Evolutionary conservation across 768 basidiomycete species (phyloP).

Genomic region (Lentinula detonsa): DNA sequence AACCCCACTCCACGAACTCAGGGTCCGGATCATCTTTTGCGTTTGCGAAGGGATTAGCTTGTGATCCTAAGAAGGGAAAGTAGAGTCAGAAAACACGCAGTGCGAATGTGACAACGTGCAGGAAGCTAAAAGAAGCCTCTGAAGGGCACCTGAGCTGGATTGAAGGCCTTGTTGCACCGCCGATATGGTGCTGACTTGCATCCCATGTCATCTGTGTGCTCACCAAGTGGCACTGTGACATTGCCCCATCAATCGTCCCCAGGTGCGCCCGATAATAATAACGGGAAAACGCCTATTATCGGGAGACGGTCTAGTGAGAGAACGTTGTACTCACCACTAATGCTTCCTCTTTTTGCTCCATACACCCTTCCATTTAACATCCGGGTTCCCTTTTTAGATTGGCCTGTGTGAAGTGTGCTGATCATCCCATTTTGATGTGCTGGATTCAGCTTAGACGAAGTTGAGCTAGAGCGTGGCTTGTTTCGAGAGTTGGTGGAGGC

Average conservation of each 20-base stretch:
- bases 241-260: not conserved
- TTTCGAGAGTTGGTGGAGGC: not conserved
- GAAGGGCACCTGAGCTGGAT: not conserved
- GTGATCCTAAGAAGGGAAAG: conserved; percentile 13
- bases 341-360: conserved; percentile 33
- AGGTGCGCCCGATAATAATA: not conserved
- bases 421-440: conserved; percentile 6
- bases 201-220: not conserved
- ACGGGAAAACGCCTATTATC: too few relatives aligned
- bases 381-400: conserved; percentile 35
- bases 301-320: not conserved
- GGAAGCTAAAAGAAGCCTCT: not conserved
- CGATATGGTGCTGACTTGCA: not conserved
- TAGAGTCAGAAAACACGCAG: not conserved
- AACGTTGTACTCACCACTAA: conserved; percentile 14
- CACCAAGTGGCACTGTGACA: not conserved
- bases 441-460: not conserved
- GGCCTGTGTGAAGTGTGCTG: conserved; percentile 11
- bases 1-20: conserved; percentile 92
- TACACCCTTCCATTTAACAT: conserved; percentile 89
- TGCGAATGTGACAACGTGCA: not conserved
- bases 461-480: not conserved
- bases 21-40: conserved; percentile 58
- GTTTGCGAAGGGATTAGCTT: conserved; percentile 57
- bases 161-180: not conserved